Percentiles rank a stretch among this genome's conserved stretches.
These are phyloP conservation scores for Neurospora sp. DNA, from an alignment of 495 filamentous ascomycete genomes.

Conservation along the genomic window DNA sequence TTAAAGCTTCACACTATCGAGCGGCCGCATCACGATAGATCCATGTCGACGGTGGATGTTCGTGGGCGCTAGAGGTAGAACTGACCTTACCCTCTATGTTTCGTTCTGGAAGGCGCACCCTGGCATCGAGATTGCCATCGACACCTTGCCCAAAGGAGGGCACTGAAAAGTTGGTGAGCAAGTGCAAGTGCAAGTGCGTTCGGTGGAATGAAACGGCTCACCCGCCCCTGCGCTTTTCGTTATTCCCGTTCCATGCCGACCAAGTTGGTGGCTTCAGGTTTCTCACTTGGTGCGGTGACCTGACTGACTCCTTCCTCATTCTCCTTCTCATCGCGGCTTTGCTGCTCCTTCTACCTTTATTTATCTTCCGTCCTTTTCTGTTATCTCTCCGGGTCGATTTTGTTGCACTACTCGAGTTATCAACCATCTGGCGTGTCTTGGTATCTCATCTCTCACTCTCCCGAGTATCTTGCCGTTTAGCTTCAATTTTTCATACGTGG, in stretches of 20 bases:
- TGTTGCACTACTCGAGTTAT: neutral
- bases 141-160: neutral
- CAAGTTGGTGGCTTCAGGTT: neutral
- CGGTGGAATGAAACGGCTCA: neutral
- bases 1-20: neutral
- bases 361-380: neutral
- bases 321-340: neutral
- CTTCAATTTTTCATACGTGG: neutral
- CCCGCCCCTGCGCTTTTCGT: neutral
- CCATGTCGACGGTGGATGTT: neutral
- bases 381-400: neutral
- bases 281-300: neutral
- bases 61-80: neutral
- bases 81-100: neutral
- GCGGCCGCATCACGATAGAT: neutral
- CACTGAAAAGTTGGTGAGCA: neutral
- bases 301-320: neutral
- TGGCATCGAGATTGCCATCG: neutral
- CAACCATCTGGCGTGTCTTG: neutral
- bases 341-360: neutral
- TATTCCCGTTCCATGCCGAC: neutral
- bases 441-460: neutral
- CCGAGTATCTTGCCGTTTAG: neutral
- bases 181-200: neutral
- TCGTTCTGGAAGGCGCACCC: neutral